Evolutionary conservation across 2,329 filamentous ascomycete species (phyloP).

Genomic region (Hypomyces perniciosus): DNA sequence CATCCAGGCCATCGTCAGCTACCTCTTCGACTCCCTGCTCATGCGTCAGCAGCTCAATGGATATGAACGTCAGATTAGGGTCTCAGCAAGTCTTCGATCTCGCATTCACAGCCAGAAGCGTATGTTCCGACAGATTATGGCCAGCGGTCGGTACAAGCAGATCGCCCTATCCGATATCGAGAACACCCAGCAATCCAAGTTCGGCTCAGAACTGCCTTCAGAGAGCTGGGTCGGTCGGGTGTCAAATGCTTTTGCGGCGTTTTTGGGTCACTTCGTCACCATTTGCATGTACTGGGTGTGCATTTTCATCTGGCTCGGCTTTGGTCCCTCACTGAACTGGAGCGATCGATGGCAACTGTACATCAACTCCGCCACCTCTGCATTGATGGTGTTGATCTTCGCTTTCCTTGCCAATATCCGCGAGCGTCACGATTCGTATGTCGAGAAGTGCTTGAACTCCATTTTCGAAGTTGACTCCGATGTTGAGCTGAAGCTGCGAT

Average conservation of each 20-base stretch:
- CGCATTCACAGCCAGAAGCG: constrained; percentile 26
- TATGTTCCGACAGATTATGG: constrained; percentile 22
- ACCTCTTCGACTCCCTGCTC: constrained; percentile 32
- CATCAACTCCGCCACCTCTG: constrained; percentile 38
- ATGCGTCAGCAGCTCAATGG: constrained; percentile 33
- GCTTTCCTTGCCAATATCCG: constrained; percentile 35
- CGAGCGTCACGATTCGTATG: constrained; percentile 29
- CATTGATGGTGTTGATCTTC: constrained; percentile 33
- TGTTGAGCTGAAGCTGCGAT: constrained; percentile 28
- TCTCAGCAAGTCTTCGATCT: constrained; percentile 27
- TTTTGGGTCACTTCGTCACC: constrained; percentile 26
- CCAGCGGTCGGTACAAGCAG: constrained; percentile 14
- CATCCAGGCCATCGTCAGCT: constrained; percentile 30
- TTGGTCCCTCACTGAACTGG: constrained; percentile 24
- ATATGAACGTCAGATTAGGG: constrained; percentile 22
- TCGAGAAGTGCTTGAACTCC: constrained; percentile 25
- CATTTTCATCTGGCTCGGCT: constrained; percentile 29
- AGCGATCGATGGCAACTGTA: constrained; percentile 34
- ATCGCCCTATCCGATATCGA: constrained; percentile 16
- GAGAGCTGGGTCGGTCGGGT: constrained; percentile 26
- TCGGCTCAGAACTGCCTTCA: constrained; percentile 8
- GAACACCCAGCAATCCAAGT: constrained; percentile 20
- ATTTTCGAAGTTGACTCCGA: constrained; percentile 30
- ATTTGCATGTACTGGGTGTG: constrained; percentile 30
- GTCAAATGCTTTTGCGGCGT: constrained; percentile 19